Percentiles rank a stretch among this genome's conserved stretches.
Conservation (phyloP, 139 green algal species). For the Chlorella sorokiniana region DNA sequence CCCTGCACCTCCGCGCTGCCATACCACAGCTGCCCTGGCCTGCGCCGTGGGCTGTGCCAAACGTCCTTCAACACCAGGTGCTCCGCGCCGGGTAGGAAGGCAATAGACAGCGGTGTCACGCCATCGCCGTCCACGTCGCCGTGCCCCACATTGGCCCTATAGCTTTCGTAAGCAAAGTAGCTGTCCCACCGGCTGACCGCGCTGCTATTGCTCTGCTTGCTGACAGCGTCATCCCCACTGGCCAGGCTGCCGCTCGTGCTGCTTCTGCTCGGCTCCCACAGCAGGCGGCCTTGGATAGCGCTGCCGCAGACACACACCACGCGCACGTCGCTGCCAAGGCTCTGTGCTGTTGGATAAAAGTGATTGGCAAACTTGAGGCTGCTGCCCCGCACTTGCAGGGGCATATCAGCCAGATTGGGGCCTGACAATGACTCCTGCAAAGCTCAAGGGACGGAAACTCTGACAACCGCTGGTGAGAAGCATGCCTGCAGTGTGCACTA, state of each 20-base stretch:
- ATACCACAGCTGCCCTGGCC: slow-evolving; percentile 23
- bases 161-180: slow-evolving; percentile 28
- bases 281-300: slow-evolving; percentile 9
- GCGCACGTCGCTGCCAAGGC: slow-evolving; percentile 22
- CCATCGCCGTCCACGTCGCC: slow-evolving; percentile 39
- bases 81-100: slow-evolving; percentile 17
- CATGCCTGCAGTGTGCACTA: background rate
- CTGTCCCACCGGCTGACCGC: background rate
- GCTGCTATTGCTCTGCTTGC: background rate
- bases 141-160: slow-evolving; percentile 37
- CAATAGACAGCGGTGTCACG: slow-evolving; percentile 43
- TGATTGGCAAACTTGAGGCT: slow-evolving; percentile 54
- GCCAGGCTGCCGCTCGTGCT: background rate
- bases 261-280: background rate
- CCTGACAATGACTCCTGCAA: background rate
- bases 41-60: slow-evolving; percentile 35
- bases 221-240: background rate
- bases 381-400: background rate
- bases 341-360: slow-evolving; percentile 37
- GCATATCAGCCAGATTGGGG: background rate
- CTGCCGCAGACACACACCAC: slow-evolving; percentile 43
- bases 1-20: slow-evolving; percentile 12
- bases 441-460: background rate
- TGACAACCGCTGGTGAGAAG: background rate
- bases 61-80: slow-evolving; percentile 33